Evolutionary conservation across 305 asterid species (phyloP).

Genomic region (Fraxinus velutina): DNA sequence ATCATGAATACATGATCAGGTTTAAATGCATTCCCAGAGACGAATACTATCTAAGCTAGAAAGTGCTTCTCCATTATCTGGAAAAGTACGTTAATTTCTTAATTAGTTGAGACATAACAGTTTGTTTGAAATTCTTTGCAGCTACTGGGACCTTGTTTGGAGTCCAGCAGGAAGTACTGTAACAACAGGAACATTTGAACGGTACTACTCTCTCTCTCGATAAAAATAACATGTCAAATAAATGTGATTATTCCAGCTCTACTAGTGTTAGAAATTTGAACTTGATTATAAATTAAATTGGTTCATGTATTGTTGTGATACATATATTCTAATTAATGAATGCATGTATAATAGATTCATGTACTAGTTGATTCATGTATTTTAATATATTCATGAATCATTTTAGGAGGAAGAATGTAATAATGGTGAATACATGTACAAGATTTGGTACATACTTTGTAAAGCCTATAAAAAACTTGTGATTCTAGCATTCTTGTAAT

Average conservation of each 20-base stretch:
- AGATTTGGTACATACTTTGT: background rate
- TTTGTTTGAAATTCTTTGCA: constrained; percentile 16
- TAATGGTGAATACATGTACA: background rate
- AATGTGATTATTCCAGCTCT: background rate
- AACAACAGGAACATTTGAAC: constrained; percentile 51
- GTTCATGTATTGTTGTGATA: background rate
- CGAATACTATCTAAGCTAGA: background rate
- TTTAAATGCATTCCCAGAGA: no score
- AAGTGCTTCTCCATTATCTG: background rate
- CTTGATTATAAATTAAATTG: background rate
- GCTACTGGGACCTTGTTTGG: constrained; percentile 64
- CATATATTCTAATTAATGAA: background rate
- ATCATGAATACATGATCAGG: background rate
- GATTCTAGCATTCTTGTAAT: background rate
- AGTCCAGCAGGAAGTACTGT: constrained; percentile 38
- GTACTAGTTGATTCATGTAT: no score
- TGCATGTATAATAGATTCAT: background rate
- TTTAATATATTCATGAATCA: no score
- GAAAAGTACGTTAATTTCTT: background rate
- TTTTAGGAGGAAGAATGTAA: no score
- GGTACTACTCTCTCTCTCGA: constrained; percentile 12
- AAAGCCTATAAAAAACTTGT: background rate
- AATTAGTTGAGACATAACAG: background rate
- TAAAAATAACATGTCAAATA: background rate
- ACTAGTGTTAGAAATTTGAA: background rate